Conservation (phyloP, 768 basidiomycete genomes). For the Pulveroboletus ravenelii region DNA sequence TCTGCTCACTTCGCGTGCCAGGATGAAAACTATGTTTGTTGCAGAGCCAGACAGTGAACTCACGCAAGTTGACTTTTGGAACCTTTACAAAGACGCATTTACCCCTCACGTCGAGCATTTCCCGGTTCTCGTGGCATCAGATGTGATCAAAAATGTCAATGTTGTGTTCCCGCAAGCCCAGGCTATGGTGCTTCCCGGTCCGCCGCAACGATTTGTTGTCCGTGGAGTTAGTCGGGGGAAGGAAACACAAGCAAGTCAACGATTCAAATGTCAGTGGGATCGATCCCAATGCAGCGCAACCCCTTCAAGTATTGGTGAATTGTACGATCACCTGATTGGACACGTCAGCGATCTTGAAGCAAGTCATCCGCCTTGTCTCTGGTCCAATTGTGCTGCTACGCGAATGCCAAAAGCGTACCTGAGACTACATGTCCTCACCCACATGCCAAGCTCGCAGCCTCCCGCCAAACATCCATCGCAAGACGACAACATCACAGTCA, state of each 20-base stretch:
- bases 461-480: constrained; percentile 61
- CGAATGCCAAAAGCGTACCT: constrained; percentile 46
- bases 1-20: constrained; percentile 30
- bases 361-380: constrained; percentile 54
- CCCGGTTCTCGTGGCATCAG: constrained; percentile 74
- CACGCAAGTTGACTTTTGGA: constrained; percentile 96
- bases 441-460: constrained; percentile 59
- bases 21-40: constrained; percentile 92
- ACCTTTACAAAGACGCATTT: constrained; percentile 83
- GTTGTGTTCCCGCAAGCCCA: constrained; percentile 79
- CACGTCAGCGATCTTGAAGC: constrained; percentile 47
- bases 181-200: constrained; percentile 78
- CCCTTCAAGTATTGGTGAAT: constrained; percentile 50
- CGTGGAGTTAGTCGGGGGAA: constrained; percentile 75
- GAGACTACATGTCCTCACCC: constrained; percentile 70
- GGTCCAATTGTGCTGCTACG: constrained; percentile 61
- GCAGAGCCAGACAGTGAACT: constrained; percentile 72
- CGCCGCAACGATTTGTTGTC: constrained; percentile 78
- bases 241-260: constrained; percentile 51
- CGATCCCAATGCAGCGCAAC: constrained; percentile 48
- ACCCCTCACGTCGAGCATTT: constrained; percentile 51
- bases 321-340: constrained; percentile 69
- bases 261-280: constrained; percentile 78
- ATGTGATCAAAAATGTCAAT: constrained; percentile 92
- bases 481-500: constrained; percentile 68